Evolutionary conservation across 768 basidiomycete genomes (phyloP), one percentile per base, ranked within the genome.

Genomic region (Termitomyces sp.): DNA sequence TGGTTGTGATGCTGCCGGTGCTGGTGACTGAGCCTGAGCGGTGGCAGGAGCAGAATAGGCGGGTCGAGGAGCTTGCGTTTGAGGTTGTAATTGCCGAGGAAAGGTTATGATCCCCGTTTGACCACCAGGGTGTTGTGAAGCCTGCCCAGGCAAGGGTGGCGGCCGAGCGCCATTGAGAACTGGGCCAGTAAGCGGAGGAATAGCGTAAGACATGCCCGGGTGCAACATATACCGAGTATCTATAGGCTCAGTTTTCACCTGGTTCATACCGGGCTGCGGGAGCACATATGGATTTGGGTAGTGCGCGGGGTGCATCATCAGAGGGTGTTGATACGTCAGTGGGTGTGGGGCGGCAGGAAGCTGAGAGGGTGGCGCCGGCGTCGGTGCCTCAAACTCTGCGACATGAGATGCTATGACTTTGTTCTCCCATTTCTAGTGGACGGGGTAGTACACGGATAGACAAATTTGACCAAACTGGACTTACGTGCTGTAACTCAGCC

Each of bases 341-440:
- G 82, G 81, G 44, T 77, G 81, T 58, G 66, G 75, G 32, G 74
- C 72, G 1, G 53, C 30, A 18, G 76, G 73, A 30, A 80, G 81
- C 44, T 77, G 80, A 4, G 79, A 72, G 34, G 72, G 75, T 5
- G 71, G 75, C 9, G 73, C 64, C 1, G 77, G 69, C 14, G 74
- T 18, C 64, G 75, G 75, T 18, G 83, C 74, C 69, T 92, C 91
- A 70, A 97, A 98, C 64, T 98, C 93, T 52, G 97, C 97, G 22
- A 97, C 96, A 66, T 90, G 87, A 2, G 93, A 95, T n/a, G 88
- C 87, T 39, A 97, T 83, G 49, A 99, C 87, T 72, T 97, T 97
- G 68, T 80, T 82, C 72, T 98, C 91, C 97, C 97, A 99, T 89
- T 93, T 93, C 92, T 98, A 74, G 36, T 54, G 48, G 53, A 53